These are phyloP conservation scores for Globisporangium rhizosaccharum DNA, from an alignment of 352 stramenopile species.

Conservation along the genomic window DNA sequence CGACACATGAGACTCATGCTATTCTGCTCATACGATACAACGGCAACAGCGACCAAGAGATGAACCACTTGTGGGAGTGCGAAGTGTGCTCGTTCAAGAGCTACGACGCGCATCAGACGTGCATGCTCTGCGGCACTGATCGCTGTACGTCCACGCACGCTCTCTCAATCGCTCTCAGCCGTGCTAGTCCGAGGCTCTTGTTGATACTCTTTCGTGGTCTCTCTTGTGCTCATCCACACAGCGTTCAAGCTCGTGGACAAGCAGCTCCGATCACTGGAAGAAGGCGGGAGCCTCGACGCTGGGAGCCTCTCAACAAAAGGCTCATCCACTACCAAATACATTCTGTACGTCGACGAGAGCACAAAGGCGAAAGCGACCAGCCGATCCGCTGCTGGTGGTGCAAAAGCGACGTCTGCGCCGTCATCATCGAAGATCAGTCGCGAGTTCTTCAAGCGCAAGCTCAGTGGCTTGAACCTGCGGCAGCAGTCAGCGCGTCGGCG, in stretches of 20 bases:
- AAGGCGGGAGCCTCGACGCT: constrained; percentile 17
- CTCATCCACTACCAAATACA: constrained; percentile 50
- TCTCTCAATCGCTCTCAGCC: neutral
- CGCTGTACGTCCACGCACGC: constrained; percentile 25
- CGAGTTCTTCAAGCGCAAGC: constrained; percentile 69
- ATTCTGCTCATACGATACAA: neutral
- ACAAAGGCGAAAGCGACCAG: constrained; percentile 29
- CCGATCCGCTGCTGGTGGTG: constrained; percentile 1
- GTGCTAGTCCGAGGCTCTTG: neutral
- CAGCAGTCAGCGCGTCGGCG: constrained; percentile 81
- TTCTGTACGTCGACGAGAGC: constrained; percentile 63
- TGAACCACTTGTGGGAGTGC: constrained; percentile 85
- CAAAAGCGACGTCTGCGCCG: constrained; percentile 15
- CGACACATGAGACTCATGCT: neutral
- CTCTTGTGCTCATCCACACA: constrained; percentile 4
- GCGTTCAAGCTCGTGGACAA: constrained; percentile 72
- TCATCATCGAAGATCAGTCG: constrained; percentile 41
- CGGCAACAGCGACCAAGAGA: constrained; percentile 63
- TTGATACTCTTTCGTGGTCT: neutral
- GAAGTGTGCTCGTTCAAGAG: constrained; percentile 93
- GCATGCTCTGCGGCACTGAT: constrained; percentile 88
- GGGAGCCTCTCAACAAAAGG: constrained; percentile 29
- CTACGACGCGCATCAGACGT: constrained; percentile 81
- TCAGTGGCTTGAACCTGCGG: constrained; percentile 69
- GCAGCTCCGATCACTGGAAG: constrained; percentile 20